Base-by-base conservation (phyloP, 345 rosid genomes). In the Lumnitzera racemosa region DNA sequence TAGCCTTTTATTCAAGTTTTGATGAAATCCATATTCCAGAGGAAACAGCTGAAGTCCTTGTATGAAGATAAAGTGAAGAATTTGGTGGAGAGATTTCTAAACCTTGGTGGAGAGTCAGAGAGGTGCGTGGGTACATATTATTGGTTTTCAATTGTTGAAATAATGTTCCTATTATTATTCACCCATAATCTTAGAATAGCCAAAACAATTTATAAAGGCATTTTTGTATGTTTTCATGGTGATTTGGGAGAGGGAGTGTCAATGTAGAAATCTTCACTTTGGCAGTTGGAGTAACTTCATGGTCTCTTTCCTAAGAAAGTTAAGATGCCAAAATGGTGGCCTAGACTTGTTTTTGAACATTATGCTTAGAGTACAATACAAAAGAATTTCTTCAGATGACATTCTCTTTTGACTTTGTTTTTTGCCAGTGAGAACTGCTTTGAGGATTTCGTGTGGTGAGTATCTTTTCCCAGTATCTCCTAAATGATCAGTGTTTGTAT, bases 391-490 rank as follows among this genome's bases (percentile, higher is more conserved):
- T 46, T 65, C 59, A 57, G 58, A 58, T 36, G 57, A 27, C 51
- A 54, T 16, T 15, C n/a, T 46, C 15, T 61, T 62, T 17, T 54
- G 56, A 14, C 68, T 41, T 53, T 61, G 78, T 73, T 51, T 67
- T 53, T 59, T 73, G 68, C 74, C 86, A 92, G 98, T 46, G 78
- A 81, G 69, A 86, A 77, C 46, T 70, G 72, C 47, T 92, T 87
- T 75, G 89, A 92, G 68, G 89, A 82, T 70, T 91, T 91, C 72
- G 89, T 91, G 55, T 91, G 98, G 98, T 91, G 75, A 49, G 78
- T 61, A 47, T 62, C 64, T 57, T 63, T 9, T 5, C 43, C 43
- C 43, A 36, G 1, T 36, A 36, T 36, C 43, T 36, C 3, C 5
- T 5, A 36, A 4, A 36, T 9, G 43, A 4, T 36, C 43, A 36